Base-by-base conservation (phyloP, 2,329 filamentous ascomycete genomes). In the Tothia fuscella region DNA sequence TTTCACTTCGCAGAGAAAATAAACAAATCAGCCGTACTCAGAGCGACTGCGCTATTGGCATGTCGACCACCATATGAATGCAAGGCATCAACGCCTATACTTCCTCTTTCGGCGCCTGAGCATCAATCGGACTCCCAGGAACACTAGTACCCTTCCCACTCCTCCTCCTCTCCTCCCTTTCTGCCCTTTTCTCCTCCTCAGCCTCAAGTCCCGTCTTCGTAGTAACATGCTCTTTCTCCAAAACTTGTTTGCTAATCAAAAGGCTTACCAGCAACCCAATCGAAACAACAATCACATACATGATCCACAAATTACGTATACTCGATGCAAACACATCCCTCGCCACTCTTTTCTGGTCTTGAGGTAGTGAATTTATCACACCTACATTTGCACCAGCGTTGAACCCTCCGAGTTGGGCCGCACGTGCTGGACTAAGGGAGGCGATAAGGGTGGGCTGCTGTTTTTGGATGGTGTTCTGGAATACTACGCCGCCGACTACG, bases 401-500 rank as follows among this genome's bases (percentile, higher is more conserved):
- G 48, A 61, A 56, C 12, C 76, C 74, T 4, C 71, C 67, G 3
- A 81, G 63, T 33, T 62, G 50, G 4, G 51, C 48, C 1, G 72
- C 72, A 2, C 67, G 56, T 3, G 68, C 52, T 0, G 60, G 58
- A 0, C 68, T 69, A 0, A 80, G 63, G 9, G 66, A 57, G 21
- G 56, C 49, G 19, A 61, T 54, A 31, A 80, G 63, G 2, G 50
- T 50, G 4, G 57, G 53, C 17, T 65, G 62, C 50, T 74, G 68
- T 40, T 61, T 64, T 50, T 73, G 58, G 74, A 82, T 80, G 43
- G 67, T 63, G 53, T 84, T 83, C 57, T 82, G 75, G 60, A 85
- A 84, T 22, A 85, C 71, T 34, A 82, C 78, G 16, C 80, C 76
- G 14, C 81, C 81, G 22, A 84, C 64, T 1, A 82, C 78, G 38